Base-by-base conservation (phyloP, 2,329 filamentous ascomycete genomes). In the Colletotrichum graminicola region DNA sequence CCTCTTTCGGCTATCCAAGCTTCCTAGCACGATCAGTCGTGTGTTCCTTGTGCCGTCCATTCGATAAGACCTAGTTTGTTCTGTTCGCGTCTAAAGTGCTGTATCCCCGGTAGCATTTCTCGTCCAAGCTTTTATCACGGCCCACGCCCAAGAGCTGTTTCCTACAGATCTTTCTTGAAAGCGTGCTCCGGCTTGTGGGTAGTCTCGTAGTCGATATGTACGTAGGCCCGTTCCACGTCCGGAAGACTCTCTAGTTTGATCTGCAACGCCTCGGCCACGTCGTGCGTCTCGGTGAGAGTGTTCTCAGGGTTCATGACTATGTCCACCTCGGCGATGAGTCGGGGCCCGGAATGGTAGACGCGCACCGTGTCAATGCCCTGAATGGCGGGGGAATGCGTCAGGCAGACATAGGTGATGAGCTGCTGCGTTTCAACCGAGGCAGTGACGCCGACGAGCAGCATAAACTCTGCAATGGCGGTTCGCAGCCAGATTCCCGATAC, bases 181-280 rank as follows among this genome's bases (percentile, higher is more conserved):
- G 83, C 82, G 77, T 91, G 95, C 84, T 98, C 95, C 0, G 95
- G 95, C 81, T 96, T 95, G 81, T 98, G 95, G 23, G 92, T 94
- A 11, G 94, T 97, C 84, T 98, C 96, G 77, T 96, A 98, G 80
- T 99, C 95, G 29, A 98, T 95, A 80, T 99, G 96, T 39, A 98
- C 95, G 79, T 98, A 98, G 0, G 94, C 94, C 71, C 95, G 86
- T 87, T 98, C 96, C 21, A 98, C 91, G 79, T 97, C 92, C 0
- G 95, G 95, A 74, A 99, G 82, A 66, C 91, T 93, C 87, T 99
- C 96, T 5, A 98, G 86, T 84, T 98, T 98, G 73, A 93, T 93
- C 85, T 99, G 96, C 76, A 98, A 85, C 77, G 92, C 94, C 82
- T 99, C 95, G 0, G 96, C 95, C 21, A 98, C 90, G 78, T 98